These are phyloP conservation scores for Fraxinus dipetala DNA, from an alignment of 305 asterid species.

Conservation along the genomic window DNA sequence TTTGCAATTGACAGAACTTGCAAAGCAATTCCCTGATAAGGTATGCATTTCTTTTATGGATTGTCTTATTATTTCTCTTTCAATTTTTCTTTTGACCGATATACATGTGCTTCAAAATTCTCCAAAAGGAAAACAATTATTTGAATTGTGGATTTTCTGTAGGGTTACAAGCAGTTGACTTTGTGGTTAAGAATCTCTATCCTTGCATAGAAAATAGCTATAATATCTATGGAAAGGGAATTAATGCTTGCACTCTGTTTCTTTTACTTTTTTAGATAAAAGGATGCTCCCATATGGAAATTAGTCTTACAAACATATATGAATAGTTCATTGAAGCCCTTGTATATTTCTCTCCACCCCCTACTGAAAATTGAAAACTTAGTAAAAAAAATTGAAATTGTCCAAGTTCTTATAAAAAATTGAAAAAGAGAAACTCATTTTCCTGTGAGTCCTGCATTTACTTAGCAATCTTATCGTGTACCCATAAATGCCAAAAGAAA, in stretches of 20 bases:
- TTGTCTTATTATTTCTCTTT: neutral
- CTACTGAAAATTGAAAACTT: neutral
- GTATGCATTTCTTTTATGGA: slow-evolving; percentile 37
- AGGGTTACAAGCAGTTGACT: slow-evolving; percentile 3
- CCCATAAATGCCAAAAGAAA: slow-evolving; percentile 1
- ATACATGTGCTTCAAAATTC: neutral
- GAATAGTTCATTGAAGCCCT: neutral
- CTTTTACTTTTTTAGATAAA: neutral
- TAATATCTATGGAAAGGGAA: neutral
- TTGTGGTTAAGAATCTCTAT: neutral
- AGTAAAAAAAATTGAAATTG: slow-evolving; percentile 41
- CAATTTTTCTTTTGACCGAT: neutral
- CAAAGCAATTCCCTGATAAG: slow-evolving; percentile 79
- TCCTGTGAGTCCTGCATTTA: slow-evolving; percentile 1
- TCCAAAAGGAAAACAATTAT: neutral
- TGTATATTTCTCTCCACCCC: neutral
- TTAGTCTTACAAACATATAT: neutral
- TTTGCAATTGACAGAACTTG: slow-evolving; percentile 69
- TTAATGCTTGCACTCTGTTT: neutral
- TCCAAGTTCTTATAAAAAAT: neutral
- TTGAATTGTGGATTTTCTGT: neutral
- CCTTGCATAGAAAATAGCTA: slow-evolving; percentile 6
- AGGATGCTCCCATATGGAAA: slow-evolving; percentile 6
- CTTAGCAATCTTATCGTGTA: neutral
- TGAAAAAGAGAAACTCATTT: neutral